Conservation (phyloP, 371 early-diverging fungal species). For the Apophysomyces ossiformis region DNA sequence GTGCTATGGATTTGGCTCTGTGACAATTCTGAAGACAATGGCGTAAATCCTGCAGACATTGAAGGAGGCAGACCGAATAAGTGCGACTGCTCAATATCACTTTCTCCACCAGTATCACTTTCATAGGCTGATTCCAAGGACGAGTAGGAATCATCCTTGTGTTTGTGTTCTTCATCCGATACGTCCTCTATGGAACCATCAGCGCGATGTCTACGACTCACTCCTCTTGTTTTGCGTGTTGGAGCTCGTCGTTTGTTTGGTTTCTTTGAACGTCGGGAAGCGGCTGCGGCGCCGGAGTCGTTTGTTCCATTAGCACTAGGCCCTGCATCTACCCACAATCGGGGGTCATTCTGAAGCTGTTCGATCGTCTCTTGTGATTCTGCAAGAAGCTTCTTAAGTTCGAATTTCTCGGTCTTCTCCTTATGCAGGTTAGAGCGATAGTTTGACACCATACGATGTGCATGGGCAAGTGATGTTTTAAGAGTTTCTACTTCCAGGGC, state of each 20-base stretch:
- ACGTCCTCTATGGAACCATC: conserved; percentile 9
- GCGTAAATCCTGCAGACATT: conserved; percentile 16
- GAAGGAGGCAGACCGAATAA: neutral
- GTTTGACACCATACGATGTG: conserved; percentile 57
- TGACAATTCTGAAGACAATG: conserved; percentile 23
- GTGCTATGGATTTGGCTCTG: conserved; percentile 13
- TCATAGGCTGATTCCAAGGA: conserved; percentile 1
- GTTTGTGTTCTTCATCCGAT: conserved; percentile 8
- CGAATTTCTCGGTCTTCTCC: conserved; percentile 63
- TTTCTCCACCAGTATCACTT: conserved; percentile 10
- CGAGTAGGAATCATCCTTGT: neutral
- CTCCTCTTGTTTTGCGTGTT: conserved; percentile 1
- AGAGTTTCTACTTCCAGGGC: conserved; percentile 52
- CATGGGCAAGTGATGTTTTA: conserved; percentile 51
- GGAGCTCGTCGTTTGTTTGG: conserved; percentile 1
- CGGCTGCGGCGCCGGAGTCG: neutral
- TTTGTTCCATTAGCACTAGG: neutral
- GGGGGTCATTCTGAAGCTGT: conserved; percentile 54
- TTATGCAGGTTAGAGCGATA: conserved; percentile 49
- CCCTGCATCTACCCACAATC: conserved; percentile 24
- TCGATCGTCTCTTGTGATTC: conserved; percentile 71
- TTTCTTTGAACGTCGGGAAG: conserved; percentile 1
- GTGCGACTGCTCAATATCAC: conserved; percentile 5
- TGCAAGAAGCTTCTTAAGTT: conserved; percentile 63
- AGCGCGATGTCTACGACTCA: conserved; percentile 1